phyloP scores from a whole-genome alignment of 2,329 filamentous ascomycete species.

The Acrocalymma vagum region DNA sequence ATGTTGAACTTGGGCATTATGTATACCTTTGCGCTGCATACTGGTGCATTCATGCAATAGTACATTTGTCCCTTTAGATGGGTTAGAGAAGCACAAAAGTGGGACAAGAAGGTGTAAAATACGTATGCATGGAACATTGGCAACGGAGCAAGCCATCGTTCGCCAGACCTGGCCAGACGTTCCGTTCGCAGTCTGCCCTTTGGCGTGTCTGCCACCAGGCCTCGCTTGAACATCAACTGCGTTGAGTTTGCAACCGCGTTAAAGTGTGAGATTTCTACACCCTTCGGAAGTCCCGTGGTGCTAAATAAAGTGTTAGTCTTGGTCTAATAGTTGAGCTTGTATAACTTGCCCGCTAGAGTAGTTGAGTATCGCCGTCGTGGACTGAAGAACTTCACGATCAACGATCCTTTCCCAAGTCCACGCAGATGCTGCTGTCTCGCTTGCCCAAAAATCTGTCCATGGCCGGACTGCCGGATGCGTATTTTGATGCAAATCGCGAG shows the following conservation, averaged over 20 bases:
- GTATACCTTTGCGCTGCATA: not conserved
- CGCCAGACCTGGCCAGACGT: slow-evolving; percentile 58
- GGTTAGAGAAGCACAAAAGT: slow-evolving; percentile 47
- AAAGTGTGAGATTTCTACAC: slow-evolving; percentile 56
- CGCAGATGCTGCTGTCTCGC: not conserved
- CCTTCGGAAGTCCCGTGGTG: slow-evolving; percentile 44
- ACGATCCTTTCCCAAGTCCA: not conserved
- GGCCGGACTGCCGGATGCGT: not conserved
- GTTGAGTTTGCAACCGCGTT: slow-evolving; percentile 66
- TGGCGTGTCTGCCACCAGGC: slow-evolving; percentile 55
- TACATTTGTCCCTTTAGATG: slow-evolving; percentile 61
- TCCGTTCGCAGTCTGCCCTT: slow-evolving; percentile 49
- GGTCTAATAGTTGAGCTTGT: not conserved
- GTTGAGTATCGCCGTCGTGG: not conserved
- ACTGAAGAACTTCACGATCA: not conserved
- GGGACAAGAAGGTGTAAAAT: slow-evolving; percentile 14
- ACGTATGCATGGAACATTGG: slow-evolving; percentile 56
- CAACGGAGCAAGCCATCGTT: slow-evolving; percentile 37
- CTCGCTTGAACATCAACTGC: not conserved
- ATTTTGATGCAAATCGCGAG: too few relatives aligned
- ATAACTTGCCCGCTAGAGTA: not conserved
- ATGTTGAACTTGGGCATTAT: not conserved
- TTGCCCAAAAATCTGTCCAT: not conserved
- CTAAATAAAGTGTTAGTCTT: slow-evolving; percentile 10
- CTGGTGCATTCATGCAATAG: slow-evolving; percentile 1